Percentiles rank a stretch among this genome's conserved stretches.
phyloP scores from a whole-genome alignment of 306 rosid species.

The Quercus berberidifolia region DNA sequence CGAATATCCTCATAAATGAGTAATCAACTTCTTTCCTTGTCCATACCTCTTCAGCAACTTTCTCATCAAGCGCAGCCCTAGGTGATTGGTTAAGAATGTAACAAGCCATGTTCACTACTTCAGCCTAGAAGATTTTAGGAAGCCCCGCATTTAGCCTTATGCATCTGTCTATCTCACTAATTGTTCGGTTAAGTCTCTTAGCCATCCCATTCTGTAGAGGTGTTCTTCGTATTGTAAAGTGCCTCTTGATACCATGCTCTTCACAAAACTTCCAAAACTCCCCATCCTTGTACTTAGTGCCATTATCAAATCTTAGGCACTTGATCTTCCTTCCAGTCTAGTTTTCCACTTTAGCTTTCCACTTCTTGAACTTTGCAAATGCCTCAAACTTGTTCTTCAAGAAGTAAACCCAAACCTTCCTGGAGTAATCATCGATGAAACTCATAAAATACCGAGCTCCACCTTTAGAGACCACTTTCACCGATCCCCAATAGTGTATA shows the following conservation, averaged over 20 bases:
- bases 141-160: background rate
- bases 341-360: background rate
- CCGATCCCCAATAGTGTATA: background rate
- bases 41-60: background rate
- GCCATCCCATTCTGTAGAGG: background rate
- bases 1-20: background rate
- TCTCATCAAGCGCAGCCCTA: background rate
- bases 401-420: background rate
- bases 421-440: background rate
- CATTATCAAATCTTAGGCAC: background rate
- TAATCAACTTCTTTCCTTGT: background rate
- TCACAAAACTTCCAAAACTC: background rate
- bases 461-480: background rate
- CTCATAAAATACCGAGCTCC: too few species aligned
- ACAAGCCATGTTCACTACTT: background rate
- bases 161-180: background rate
- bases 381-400: background rate
- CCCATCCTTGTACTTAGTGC: background rate
- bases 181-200: background rate
- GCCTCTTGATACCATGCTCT: background rate
- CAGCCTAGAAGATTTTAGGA: background rate
- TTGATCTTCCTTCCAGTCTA: background rate
- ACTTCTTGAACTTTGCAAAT: background rate
- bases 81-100: background rate
- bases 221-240: background rate